Evolutionary conservation across 2,329 filamentous ascomycete genomes (phyloP).

Genomic region (Apiospora koreana): DNA sequence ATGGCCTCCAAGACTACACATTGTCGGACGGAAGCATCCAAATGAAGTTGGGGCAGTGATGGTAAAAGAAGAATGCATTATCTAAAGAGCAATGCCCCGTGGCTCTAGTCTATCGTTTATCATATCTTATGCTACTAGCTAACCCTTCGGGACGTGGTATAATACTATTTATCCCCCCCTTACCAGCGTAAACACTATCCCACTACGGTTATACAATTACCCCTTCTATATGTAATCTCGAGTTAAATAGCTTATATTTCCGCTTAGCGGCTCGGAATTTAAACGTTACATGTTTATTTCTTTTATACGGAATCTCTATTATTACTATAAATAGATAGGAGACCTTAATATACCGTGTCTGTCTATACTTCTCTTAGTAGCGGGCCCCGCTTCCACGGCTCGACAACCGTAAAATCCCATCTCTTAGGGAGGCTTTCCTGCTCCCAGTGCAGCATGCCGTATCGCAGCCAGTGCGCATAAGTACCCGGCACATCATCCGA

Average conservation of each 20-base stretch:
- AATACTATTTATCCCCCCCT: no score
- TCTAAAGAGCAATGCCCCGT: not conserved
- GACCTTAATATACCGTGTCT: not conserved
- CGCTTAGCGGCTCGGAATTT: no score
- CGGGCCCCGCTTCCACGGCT: slow-evolving; percentile 39
- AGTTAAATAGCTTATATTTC: no score
- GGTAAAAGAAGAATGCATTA: not conserved
- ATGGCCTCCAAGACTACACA: not conserved
- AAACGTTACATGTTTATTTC: no score
- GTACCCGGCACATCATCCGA: slow-evolving; percentile 51
- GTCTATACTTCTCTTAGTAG: slow-evolving; percentile 25
- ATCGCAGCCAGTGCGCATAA: slow-evolving; percentile 55
- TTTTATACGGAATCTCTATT: no score
- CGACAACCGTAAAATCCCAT: slow-evolving; percentile 33
- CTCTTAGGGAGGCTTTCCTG: slow-evolving; percentile 41
- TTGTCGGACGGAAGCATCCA: not conserved
- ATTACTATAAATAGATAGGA: no score
- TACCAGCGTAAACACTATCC: no score
- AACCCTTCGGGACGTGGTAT: no score
- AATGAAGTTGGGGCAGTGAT: not conserved
- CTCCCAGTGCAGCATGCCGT: slow-evolving; percentile 49
- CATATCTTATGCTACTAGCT: not conserved
- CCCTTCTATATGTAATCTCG: no score
- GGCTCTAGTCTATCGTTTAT: not conserved
- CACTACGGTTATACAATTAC: no score